Conservation (phyloP, 2,329 filamentous ascomycete species). For the Hymenotorrendiella dingleyae region DNA sequence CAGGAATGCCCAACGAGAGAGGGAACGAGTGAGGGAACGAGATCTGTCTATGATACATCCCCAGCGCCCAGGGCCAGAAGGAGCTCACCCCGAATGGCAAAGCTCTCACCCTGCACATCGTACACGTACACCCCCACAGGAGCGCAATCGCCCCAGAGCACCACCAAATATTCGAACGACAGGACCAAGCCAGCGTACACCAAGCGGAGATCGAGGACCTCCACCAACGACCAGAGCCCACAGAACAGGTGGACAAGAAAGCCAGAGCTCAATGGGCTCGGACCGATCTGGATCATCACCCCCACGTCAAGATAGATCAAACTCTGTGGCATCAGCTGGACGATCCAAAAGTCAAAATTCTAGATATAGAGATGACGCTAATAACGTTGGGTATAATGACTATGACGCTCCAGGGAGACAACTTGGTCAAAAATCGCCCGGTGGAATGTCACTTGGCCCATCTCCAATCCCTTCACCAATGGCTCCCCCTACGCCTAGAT, state of each 20-base stretch:
- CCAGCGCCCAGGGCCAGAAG: conserved; percentile 13
- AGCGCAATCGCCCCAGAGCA: conserved; percentile 14
- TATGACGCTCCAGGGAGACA: conserved; percentile 20
- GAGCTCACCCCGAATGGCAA: conserved; percentile 15
- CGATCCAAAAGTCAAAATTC: conserved; percentile 29
- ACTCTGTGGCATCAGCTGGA: conserved; percentile 25
- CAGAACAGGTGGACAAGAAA: conserved; percentile 18
- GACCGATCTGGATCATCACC: conserved; percentile 24
- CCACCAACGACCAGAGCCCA: conserved; percentile 21
- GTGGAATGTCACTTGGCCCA: conserved; percentile 11
- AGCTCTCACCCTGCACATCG: conserved; percentile 12
- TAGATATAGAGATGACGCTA: conserved; percentile 27
- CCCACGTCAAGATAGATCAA: conserved; percentile 24
- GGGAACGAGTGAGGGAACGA: conserved; percentile 28
- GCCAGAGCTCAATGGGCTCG: conserved; percentile 13
- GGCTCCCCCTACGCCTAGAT: conserved; percentile 13
- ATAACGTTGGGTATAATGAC: conserved; percentile 22
- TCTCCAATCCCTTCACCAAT: conserved; percentile 22
- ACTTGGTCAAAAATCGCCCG: conserved; percentile 21
- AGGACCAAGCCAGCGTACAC: conserved; percentile 17
- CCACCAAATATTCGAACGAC: conserved; percentile 19
- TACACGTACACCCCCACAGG: conserved; percentile 12
- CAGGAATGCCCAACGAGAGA: conserved; percentile 28
- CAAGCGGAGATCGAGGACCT: conserved; percentile 24
- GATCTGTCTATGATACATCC: conserved; percentile 24